Percentiles rank a stretch among this genome's conserved stretches.
Conservation (phyloP, 495 filamentous ascomycete genomes). For the Podospora pseudoanserina region DNA sequence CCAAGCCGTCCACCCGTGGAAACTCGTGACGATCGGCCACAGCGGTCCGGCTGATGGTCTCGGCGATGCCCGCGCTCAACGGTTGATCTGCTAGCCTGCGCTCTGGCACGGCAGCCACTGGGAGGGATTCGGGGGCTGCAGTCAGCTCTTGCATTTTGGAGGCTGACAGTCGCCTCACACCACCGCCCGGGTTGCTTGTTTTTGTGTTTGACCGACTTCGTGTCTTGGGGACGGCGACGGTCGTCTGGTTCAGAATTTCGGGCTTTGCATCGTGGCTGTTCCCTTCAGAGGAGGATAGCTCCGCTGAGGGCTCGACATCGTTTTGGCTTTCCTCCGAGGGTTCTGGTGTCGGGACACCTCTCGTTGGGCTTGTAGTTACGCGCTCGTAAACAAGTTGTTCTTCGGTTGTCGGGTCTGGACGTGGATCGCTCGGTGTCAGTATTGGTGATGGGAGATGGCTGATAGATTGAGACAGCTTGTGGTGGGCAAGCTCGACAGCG, state of each 20-base stretch:
- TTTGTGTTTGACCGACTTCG: conserved; percentile 35
- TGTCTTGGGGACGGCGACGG: conserved; percentile 16
- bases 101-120: conserved; percentile 35
- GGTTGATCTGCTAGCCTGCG: conserved; percentile 28
- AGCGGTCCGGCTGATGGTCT: conserved; percentile 30
- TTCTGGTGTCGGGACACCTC: conserved; percentile 31
- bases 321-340: conserved; percentile 34
- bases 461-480: neutral
- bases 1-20: neutral
- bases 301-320: conserved; percentile 23
- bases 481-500: neutral
- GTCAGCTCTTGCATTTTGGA: conserved; percentile 54
- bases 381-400: conserved; percentile 2
- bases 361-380: conserved; percentile 19
- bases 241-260: neutral
- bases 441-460: conserved; percentile 20
- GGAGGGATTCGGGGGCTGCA: conserved; percentile 49
- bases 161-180: conserved; percentile 52
- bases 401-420: neutral
- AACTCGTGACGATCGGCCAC: conserved; percentile 28
- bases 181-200: conserved; percentile 39
- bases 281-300: neutral
- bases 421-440: conserved; percentile 18
- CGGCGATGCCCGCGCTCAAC: conserved; percentile 34
- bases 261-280: neutral